Evolutionary conservation across 2,329 filamentous ascomycete genomes (phyloP).

Genomic region (Penicillium sp.): DNA sequence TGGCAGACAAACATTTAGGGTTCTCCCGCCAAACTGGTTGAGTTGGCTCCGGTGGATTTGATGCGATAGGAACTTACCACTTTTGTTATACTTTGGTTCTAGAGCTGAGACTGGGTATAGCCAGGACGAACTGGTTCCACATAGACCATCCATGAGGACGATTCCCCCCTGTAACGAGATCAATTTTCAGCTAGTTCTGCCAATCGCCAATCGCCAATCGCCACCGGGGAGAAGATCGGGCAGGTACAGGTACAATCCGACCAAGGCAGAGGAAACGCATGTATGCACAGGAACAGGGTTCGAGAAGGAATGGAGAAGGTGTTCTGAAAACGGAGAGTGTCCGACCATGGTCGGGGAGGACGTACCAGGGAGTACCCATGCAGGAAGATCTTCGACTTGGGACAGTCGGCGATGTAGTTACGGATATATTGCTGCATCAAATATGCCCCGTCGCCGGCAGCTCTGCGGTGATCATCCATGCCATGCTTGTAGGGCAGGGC

Average conservation of each 20-base stretch:
- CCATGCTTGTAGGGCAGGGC: conserved; percentile 28
- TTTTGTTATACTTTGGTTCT: conserved; percentile 18
- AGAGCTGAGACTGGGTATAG: conserved; percentile 16
- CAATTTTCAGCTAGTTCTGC: conserved; percentile 1
- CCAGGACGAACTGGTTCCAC: conserved; percentile 27
- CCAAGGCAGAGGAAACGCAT: too few species aligned
- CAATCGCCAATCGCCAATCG: not conserved
- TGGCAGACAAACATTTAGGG: not conserved
- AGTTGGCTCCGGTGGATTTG: not conserved
- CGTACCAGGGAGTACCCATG: conserved; percentile 29
- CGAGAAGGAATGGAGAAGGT: not conserved
- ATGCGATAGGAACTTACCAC: conserved; percentile 9
- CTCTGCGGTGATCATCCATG: conserved; percentile 16
- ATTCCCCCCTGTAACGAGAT: conserved; percentile 21
- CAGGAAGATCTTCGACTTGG: conserved; percentile 25
- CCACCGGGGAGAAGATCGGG: not conserved
- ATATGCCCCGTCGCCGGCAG: conserved; percentile 17
- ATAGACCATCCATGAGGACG: conserved; percentile 28
- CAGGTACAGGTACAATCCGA: too few species aligned
- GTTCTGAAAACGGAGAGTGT: not conserved
- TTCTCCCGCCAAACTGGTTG: not conserved
- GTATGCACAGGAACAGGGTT: not conserved
- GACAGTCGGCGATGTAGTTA: conserved; percentile 25
- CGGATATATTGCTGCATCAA: conserved; percentile 29
- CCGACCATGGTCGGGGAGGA: not conserved